phyloP scores from a whole-genome alignment of 495 filamentous ascomycete genomes.

The Friedmanniomyces endolithicus region DNA sequence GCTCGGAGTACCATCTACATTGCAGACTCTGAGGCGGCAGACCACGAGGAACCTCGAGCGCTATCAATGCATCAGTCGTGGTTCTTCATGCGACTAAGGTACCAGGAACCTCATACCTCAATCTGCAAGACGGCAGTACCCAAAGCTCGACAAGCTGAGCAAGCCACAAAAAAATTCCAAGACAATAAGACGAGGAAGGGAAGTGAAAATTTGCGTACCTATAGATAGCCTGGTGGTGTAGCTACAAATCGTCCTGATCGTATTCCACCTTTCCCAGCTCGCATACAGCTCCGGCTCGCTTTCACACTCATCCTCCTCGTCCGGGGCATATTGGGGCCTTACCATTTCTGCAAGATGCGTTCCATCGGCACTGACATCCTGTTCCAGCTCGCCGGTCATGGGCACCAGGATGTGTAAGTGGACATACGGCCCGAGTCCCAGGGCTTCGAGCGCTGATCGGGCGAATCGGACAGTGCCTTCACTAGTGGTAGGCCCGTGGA shows the following conservation, averaged over 20 bases:
- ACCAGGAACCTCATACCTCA: background rate
- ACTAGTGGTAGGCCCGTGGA: constrained; percentile 58
- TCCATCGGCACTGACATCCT: constrained; percentile 38
- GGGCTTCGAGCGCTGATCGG: constrained; percentile 66
- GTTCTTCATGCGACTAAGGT: background rate
- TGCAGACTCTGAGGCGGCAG: constrained; percentile 63
- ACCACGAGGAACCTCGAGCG: constrained; percentile 65
- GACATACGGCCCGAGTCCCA: constrained; percentile 59
- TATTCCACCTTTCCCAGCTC: constrained; percentile 89
- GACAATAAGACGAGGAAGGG: background rate
- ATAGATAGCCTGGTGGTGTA: constrained; percentile 71
- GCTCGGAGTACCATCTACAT: constrained; percentile 88
- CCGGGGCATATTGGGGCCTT: constrained; percentile 38
- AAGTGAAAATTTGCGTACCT: constrained; percentile 44
- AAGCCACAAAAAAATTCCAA: too few relatives aligned
- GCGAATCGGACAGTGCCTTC: constrained; percentile 57
- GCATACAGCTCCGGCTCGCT: constrained; percentile 51
- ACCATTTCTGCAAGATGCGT: constrained; percentile 48
- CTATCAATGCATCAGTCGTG: constrained; percentile 31
- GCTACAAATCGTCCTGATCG: constrained; percentile 72
- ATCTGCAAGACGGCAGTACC: too few relatives aligned
- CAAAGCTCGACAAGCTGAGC: too few relatives aligned
- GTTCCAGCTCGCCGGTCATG: constrained; percentile 54
- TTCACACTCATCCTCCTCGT: constrained; percentile 31
- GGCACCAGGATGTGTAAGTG: constrained; percentile 69